A percentile compares a stretch with the other conserved stretches of the same genome.
Conservation (phyloP, 2,329 filamentous ascomycete species). For the Penicillium sp. region DNA sequence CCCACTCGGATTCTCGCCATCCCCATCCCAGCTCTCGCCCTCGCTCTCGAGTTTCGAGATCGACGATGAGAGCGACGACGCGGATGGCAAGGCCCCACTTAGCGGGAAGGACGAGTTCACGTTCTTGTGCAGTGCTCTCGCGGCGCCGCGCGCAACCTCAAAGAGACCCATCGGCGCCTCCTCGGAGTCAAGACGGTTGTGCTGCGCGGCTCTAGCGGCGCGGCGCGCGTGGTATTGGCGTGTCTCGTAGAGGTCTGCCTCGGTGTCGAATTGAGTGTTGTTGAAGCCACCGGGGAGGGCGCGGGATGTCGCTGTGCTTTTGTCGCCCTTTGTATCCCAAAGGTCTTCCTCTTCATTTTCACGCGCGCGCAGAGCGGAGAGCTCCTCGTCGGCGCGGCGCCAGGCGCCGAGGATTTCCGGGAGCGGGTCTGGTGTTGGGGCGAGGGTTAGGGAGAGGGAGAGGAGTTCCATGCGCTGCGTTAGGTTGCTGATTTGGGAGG, state of each 20-base stretch:
- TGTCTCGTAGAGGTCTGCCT: conserved; percentile 52
- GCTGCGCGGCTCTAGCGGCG: conserved; percentile 32
- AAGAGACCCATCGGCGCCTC: conserved; percentile 59
- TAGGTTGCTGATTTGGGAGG: conserved; percentile 57
- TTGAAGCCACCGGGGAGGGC: conserved; percentile 52
- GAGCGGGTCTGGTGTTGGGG: conserved; percentile 59
- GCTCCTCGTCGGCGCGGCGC: conserved; percentile 67
- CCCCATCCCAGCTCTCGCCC: background rate
- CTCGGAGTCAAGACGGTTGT: conserved; percentile 37
- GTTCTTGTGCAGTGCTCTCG: conserved; percentile 53
- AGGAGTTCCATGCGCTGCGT: conserved; percentile 70
- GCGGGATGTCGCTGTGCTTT: conserved; percentile 22
- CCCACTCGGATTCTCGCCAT: background rate
- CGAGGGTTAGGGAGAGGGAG: conserved; percentile 64
- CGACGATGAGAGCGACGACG: conserved; percentile 12
- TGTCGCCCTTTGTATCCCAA: conserved; percentile 62
- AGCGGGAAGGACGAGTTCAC: conserved; percentile 46
- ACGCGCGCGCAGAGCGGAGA: conserved; percentile 57
- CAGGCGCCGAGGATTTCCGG: conserved; percentile 67
- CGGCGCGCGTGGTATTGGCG: conserved; percentile 45
- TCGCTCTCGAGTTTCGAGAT: conserved; percentile 17
- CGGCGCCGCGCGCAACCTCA: conserved; percentile 57
- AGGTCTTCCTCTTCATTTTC: conserved; percentile 62
- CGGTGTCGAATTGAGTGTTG: conserved; percentile 41
- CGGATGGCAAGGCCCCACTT: conserved; percentile 23